phyloP scores from a whole-genome alignment of 331 rosid genomes.

The Rosa hybrid region DNA sequence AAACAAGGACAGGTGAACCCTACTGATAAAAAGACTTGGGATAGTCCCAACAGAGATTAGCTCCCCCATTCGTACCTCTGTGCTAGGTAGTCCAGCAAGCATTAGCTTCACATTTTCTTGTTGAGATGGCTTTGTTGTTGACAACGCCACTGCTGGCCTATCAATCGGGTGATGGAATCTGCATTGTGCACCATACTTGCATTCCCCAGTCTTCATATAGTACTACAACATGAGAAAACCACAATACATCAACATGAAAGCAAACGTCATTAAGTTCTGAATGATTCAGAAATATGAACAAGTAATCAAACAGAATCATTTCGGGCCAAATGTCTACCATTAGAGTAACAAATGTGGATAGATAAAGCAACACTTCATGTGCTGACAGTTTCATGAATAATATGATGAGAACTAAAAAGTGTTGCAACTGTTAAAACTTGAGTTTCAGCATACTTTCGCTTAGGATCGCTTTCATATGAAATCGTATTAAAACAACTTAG shows the following conservation, averaged over 20 bases:
- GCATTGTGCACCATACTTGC: conserved; percentile 85
- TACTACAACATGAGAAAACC: conserved; percentile 42
- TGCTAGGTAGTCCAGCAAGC: conserved; percentile 91
- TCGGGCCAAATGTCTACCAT: not conserved
- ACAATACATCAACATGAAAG: conserved; percentile 13
- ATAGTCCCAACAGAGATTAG: not conserved
- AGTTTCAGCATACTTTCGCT: not conserved
- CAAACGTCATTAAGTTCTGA: not conserved
- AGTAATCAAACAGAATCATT: not conserved
- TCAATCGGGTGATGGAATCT: conserved; percentile 88
- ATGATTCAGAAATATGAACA: not conserved
- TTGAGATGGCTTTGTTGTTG: conserved; percentile 35
- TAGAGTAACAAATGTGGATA: not conserved
- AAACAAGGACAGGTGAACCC: not conserved
- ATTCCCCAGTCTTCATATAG: conserved; percentile 94
- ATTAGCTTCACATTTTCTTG: conserved; percentile 66
- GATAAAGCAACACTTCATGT: not conserved
- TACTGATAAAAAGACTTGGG: not conserved
- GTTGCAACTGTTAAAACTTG: not conserved
- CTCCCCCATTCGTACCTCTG: conserved; percentile 61
- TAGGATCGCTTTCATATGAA: not conserved
- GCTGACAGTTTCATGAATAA: not conserved
- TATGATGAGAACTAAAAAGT: not conserved
- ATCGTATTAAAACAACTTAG: not conserved
- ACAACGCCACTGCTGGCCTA: conserved; percentile 61